Evolutionary conservation across 495 filamentous ascomycete genomes (phyloP).

Genomic region (Sabuloglossum arenarium): DNA sequence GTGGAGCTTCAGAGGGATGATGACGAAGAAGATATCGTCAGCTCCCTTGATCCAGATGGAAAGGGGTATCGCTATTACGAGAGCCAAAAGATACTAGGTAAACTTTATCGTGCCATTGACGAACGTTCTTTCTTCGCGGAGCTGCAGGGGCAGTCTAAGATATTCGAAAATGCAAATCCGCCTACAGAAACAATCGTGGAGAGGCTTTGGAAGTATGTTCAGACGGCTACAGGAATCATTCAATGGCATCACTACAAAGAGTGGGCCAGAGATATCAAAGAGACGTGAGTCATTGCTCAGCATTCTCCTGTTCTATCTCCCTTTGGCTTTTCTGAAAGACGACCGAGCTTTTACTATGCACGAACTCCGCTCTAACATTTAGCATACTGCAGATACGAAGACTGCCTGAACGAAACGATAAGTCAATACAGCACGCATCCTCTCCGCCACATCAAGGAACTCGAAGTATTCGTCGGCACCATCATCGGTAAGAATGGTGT

Average conservation of each 20-base stretch:
- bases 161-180: slow-evolving; percentile 1
- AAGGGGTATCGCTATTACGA: slow-evolving; percentile 33
- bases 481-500: slow-evolving; percentile 43
- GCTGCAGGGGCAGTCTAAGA: slow-evolving; percentile 14
- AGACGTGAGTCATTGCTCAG: slow-evolving; percentile 23
- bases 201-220: slow-evolving; percentile 24
- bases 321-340: background rate
- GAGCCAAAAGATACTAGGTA: slow-evolving; percentile 47
- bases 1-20: slow-evolving; percentile 22
- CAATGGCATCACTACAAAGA: slow-evolving; percentile 24
- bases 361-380: slow-evolving; percentile 1
- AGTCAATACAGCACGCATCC: slow-evolving; percentile 35
- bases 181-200: slow-evolving; percentile 19
- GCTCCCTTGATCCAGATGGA: slow-evolving; percentile 11
- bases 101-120: slow-evolving; percentile 53
- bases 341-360: background rate
- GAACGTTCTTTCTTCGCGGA: slow-evolving; percentile 43
- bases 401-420: slow-evolving; percentile 33
- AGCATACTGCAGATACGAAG: slow-evolving; percentile 36
- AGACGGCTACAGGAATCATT: slow-evolving; percentile 14
- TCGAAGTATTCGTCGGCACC: slow-evolving; percentile 56
- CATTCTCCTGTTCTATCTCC: background rate
- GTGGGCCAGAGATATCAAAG: slow-evolving; percentile 27
- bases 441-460: slow-evolving; percentile 35
- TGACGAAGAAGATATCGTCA: slow-evolving; percentile 30